Evolutionary conservation across 2,329 filamentous ascomycete species (phyloP).

Genomic region (Didymella exigua): DNA sequence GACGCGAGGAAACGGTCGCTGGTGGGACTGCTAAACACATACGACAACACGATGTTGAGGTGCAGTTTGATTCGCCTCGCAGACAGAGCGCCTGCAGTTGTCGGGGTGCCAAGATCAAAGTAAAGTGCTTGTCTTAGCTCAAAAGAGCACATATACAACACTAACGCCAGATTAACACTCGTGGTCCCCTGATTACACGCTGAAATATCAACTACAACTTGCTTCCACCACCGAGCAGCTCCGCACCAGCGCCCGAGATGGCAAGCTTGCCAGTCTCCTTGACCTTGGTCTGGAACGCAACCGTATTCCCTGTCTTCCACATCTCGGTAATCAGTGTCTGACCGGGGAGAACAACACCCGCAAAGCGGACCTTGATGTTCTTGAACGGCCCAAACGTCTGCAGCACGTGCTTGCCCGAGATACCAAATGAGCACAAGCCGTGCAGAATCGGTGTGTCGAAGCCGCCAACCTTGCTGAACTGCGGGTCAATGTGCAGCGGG

Average conservation of each 20-base stretch:
- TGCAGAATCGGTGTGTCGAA: constrained; percentile 95
- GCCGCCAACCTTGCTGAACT: constrained; percentile 91
- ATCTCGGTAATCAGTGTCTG: constrained; percentile 91
- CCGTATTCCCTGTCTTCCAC: constrained; percentile 83
- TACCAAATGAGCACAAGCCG: constrained; percentile 93
- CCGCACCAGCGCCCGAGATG: constrained; percentile 79
- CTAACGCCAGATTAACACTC: constrained; percentile 1
- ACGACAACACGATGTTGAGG: not conserved
- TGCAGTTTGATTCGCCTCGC: not conserved
- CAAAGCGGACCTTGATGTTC: constrained; percentile 93
- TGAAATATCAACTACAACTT: constrained; percentile 39
- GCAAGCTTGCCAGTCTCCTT: constrained; percentile 92
- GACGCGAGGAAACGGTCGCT: too few relatives aligned
- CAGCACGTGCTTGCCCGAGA: constrained; percentile 88
- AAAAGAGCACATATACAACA: constrained; percentile 5
- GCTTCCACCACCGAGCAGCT: constrained; percentile 64
- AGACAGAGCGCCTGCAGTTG: not conserved
- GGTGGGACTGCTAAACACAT: not conserved
- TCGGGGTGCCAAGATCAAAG: not conserved
- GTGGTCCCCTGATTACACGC: not conserved
- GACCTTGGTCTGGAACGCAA: constrained; percentile 86
- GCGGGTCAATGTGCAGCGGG: constrained; percentile 93
- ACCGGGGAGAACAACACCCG: constrained; percentile 81
- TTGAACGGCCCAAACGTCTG: constrained; percentile 81
- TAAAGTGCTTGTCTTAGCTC: not conserved